These are phyloP conservation scores for Ampelomyces quisqualis DNA, from an alignment of 2,329 filamentous ascomycete species.

Conservation along the genomic window DNA sequence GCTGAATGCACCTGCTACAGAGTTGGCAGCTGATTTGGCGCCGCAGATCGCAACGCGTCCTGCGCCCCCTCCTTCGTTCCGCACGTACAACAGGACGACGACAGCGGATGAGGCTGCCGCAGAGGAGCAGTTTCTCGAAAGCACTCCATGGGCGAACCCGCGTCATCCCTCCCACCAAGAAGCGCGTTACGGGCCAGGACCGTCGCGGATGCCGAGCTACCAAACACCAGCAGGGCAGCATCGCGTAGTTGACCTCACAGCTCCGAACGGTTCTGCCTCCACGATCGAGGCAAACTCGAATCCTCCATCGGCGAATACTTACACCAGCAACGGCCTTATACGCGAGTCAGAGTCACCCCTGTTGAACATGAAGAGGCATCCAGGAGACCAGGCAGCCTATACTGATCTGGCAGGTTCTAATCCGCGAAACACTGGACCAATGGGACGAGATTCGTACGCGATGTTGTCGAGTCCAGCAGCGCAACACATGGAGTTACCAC, in stretches of 20 bases:
- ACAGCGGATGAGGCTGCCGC: slow-evolving; percentile 60
- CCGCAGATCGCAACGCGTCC: slow-evolving; percentile 39
- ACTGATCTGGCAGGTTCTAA: slow-evolving; percentile 31
- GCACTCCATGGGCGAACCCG: slow-evolving; percentile 90
- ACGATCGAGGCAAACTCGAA: slow-evolving; percentile 45
- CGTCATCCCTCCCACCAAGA: slow-evolving; percentile 54
- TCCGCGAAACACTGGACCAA: slow-evolving; percentile 23
- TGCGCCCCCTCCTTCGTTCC: slow-evolving; percentile 34
- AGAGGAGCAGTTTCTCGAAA: slow-evolving; percentile 83
- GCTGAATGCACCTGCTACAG: slow-evolving; percentile 13
- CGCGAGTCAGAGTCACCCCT: slow-evolving; percentile 42
- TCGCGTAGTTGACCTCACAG: slow-evolving; percentile 37
- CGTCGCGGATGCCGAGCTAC: slow-evolving; percentile 33
- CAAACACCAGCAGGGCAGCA: slow-evolving; percentile 43
- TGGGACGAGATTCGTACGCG: slow-evolving; percentile 33
- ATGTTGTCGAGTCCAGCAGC: slow-evolving; percentile 35
- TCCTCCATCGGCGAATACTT: slow-evolving; percentile 39
- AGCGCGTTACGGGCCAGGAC: slow-evolving; percentile 33
- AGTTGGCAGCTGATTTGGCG: slow-evolving; percentile 25
- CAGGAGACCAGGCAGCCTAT: slow-evolving; percentile 29
- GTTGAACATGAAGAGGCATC: slow-evolving; percentile 42
- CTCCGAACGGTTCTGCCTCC: slow-evolving; percentile 43
- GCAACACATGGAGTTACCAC: slow-evolving; percentile 22
- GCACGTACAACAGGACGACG: slow-evolving; percentile 39
- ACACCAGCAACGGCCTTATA: slow-evolving; percentile 27